Conservation (phyloP, 176 grass and related monocot species). For the Saccharum spontaneum region DNA sequence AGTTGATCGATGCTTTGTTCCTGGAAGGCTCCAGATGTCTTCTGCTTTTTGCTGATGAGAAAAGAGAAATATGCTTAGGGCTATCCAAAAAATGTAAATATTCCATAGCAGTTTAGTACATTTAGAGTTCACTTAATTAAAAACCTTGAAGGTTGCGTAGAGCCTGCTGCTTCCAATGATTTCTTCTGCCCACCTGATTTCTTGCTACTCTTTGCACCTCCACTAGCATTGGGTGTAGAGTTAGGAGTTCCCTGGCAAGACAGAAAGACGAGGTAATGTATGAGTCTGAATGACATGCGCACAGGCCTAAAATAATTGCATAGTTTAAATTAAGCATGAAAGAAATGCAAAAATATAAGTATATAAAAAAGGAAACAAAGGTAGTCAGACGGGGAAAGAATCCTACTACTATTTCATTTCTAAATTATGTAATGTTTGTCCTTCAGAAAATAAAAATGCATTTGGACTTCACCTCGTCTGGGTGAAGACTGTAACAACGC, state of each 20-base stretch:
- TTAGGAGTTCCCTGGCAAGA: constrained; percentile 48
- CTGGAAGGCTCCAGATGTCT: constrained; percentile 72
- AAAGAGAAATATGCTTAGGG: constrained; percentile 25
- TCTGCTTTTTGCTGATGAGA: constrained; percentile 89
- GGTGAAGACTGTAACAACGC: not conserved
- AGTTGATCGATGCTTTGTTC: constrained; percentile 98
- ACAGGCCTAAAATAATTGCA: constrained; percentile 6
- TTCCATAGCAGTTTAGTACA: constrained; percentile 7
- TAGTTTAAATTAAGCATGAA: constrained; percentile 14
- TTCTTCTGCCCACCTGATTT: constrained; percentile 95
- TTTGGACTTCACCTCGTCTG: not conserved
- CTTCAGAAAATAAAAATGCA: constrained; percentile 12
- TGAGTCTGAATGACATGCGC: not conserved
- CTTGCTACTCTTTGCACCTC: constrained; percentile 54
- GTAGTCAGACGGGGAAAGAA: not conserved
- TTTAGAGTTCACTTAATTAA: constrained; percentile 36
- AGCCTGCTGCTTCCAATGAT: constrained; percentile 57
- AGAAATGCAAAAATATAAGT: constrained; percentile 11
- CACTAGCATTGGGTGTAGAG: constrained; percentile 33
- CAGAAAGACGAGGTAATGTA: constrained; percentile 22
- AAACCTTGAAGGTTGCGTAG: constrained; percentile 77
- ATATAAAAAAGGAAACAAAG: not conserved
- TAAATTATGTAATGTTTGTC: not conserved
- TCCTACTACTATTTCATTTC: constrained; percentile 4
- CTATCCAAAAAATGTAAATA: constrained; percentile 32